Evolutionary conservation across 345 rosid species (phyloP).

Genomic region (Isatis tinctoria): DNA sequence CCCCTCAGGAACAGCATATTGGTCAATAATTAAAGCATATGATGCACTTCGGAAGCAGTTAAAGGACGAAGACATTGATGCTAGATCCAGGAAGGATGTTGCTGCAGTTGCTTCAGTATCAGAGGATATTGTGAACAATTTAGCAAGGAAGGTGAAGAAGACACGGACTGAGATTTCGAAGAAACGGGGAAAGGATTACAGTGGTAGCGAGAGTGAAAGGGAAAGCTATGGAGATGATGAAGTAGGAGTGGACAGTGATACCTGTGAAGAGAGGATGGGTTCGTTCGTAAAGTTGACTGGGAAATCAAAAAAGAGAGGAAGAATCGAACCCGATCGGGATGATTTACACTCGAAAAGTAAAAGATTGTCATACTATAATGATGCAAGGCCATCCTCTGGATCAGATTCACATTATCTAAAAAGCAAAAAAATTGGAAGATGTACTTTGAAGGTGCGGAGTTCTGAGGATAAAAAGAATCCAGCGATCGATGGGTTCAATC

Average conservation of each 20-base stretch:
- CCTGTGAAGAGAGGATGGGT: constrained; percentile 66
- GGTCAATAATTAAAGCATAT: constrained; percentile 96
- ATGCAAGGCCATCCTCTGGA: constrained; percentile 37
- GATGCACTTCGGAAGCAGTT: constrained; percentile 80
- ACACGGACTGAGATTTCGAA: constrained; percentile 49
- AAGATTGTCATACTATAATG: constrained; percentile 40
- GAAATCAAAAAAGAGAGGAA: constrained; percentile 46
- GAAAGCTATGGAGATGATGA: constrained; percentile 41
- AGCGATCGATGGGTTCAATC: constrained; percentile 62
- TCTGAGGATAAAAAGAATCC: constrained; percentile 52
- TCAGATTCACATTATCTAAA: constrained; percentile 44
- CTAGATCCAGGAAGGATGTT: constrained; percentile 37
- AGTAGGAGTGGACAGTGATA: constrained; percentile 48
- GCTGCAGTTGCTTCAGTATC: constrained; percentile 63
- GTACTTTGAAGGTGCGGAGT: constrained; percentile 76
- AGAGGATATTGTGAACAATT: constrained; percentile 68
- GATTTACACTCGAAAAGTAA: constrained; percentile 37
- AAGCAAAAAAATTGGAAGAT: constrained; percentile 73
- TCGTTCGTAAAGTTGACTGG: constrained; percentile 55
- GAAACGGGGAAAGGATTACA: constrained; percentile 42
- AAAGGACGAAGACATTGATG: constrained; percentile 48
- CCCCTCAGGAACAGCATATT: constrained; percentile 87
- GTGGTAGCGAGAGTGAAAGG: constrained; percentile 37
- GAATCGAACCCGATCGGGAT: constrained; percentile 33
- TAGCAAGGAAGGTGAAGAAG: constrained; percentile 66